Percentiles rank a stretch among this genome's conserved stretches.
Conservation (phyloP, 176 grass and related monocot species). For the Eragrostis nindensis region DNA sequence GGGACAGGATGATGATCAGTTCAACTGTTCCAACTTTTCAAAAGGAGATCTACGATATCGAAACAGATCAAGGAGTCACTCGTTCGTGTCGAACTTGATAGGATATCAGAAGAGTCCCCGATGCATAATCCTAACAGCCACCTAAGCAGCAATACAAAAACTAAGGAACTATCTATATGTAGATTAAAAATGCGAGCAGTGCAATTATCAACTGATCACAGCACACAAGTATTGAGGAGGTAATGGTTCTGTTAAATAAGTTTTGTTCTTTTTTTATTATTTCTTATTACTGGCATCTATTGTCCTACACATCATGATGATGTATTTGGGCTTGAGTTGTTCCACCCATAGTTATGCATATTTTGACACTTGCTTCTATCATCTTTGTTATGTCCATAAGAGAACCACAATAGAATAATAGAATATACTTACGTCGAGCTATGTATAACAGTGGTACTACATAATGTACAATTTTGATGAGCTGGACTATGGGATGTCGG, state of each 20-base stretch:
- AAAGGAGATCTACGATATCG: constrained; percentile 59
- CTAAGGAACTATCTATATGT: constrained; percentile 75
- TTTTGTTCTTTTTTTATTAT: background rate
- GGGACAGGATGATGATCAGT: constrained; percentile 77
- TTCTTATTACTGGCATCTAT: background rate
- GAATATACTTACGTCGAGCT: background rate
- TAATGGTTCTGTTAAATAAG: constrained; percentile 46
- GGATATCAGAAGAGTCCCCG: constrained; percentile 88
- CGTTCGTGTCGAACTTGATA: constrained; percentile 79
- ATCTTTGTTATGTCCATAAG: constrained; percentile 8
- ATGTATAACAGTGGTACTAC: background rate
- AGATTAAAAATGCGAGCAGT: constrained; percentile 76
- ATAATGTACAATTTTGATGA: background rate
- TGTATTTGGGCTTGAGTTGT: background rate
- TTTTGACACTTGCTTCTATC: constrained; percentile 1
- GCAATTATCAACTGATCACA: constrained; percentile 81
- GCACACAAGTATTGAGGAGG: constrained; percentile 84
- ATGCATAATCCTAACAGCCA: constrained; percentile 77
- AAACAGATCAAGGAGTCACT: constrained; percentile 86
- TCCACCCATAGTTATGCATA: constrained; percentile 20
- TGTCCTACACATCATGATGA: background rate
- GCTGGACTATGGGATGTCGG: background rate
- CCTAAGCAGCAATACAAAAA: constrained; percentile 56
- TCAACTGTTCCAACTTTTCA: constrained; percentile 45
- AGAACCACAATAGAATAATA: background rate